Percentiles rank a stretch among this genome's conserved stretches.
Conservation (phyloP, 1,284 basidiomycete genomes). For the Phellopilus nigrolimitatus region DNA sequence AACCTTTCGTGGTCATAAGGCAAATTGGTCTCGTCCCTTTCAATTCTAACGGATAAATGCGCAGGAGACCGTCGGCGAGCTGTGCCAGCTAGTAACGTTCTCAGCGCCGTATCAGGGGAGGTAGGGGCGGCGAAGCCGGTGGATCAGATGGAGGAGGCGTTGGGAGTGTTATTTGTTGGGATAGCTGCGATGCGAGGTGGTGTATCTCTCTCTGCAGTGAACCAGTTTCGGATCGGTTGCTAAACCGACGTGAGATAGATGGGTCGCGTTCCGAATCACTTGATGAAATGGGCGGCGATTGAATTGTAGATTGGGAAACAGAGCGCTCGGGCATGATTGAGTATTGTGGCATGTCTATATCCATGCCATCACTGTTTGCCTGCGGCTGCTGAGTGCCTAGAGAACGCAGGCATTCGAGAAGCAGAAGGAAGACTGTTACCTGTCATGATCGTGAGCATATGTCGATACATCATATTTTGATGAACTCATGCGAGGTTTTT, state of each 20-base stretch:
- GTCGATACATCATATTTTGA: neutral
- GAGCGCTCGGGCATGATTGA: neutral
- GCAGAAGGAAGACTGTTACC: too few relatives aligned
- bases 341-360: neutral
- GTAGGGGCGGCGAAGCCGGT: too few relatives aligned
- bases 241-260: neutral
- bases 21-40: neutral
- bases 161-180: too few relatives aligned
- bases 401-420: too few relatives aligned
- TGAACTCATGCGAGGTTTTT: neutral
- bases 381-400: neutral
- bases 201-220: too few relatives aligned
- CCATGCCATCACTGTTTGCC: neutral
- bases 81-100: neutral
- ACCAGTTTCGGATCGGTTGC: neutral
- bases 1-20: neutral
- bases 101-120: neutral
- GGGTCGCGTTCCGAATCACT: neutral
- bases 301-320: neutral
- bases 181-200: too few relatives aligned
- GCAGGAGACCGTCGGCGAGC: too few relatives aligned
- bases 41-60: neutral
- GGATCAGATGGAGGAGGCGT: too few relatives aligned
- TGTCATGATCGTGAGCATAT: neutral
- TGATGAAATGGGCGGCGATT: neutral